These are phyloP conservation scores for Monilinia aucupariae DNA, from an alignment of 2,329 filamentous ascomycete genomes.

Conservation along the genomic window DNA sequence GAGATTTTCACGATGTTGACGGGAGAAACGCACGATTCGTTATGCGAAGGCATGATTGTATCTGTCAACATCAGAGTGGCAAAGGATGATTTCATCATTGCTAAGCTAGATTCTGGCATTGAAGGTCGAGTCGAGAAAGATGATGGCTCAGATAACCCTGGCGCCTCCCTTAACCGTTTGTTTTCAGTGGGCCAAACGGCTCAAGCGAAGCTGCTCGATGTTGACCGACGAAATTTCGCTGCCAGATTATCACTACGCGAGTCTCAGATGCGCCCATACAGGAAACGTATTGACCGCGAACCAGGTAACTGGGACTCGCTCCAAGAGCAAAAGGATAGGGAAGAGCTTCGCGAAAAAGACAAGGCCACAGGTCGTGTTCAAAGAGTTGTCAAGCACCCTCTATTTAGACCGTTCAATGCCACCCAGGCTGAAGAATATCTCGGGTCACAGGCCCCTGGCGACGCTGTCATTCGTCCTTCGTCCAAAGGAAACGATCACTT, in stretches of 20 bases:
- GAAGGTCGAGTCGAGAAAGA: slow-evolving; percentile 80
- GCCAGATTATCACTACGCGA: slow-evolving; percentile 82
- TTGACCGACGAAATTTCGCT: slow-evolving; percentile 81
- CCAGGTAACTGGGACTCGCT: slow-evolving; percentile 81
- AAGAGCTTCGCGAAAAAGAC: slow-evolving; percentile 80
- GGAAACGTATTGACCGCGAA: slow-evolving; percentile 63
- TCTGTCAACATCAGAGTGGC: slow-evolving; percentile 83
- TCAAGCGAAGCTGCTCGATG: slow-evolving; percentile 78
- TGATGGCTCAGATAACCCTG: slow-evolving; percentile 69
- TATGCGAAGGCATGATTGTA: slow-evolving; percentile 87
- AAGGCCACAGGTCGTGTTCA: slow-evolving; percentile 79
- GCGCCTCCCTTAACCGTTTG: slow-evolving; percentile 63
- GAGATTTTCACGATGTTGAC: slow-evolving; percentile 96
- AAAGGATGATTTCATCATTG: slow-evolving; percentile 88
- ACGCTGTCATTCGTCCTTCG: slow-evolving; percentile 91
- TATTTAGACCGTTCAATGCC: slow-evolving; percentile 91
- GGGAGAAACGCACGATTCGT: slow-evolving; percentile 78
- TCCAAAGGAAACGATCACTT: slow-evolving; percentile 94
- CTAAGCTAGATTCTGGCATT: slow-evolving; percentile 88
- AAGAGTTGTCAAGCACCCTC: slow-evolving; percentile 93
- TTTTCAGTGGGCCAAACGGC: slow-evolving; percentile 77
- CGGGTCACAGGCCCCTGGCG: slow-evolving; percentile 76
- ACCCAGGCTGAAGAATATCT: slow-evolving; percentile 91
- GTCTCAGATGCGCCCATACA: slow-evolving; percentile 69
- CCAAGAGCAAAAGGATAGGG: slow-evolving; percentile 75